Conservation (phyloP, 2,329 filamentous ascomycete genomes). For the Hymenoscyphus infarciens region DNA sequence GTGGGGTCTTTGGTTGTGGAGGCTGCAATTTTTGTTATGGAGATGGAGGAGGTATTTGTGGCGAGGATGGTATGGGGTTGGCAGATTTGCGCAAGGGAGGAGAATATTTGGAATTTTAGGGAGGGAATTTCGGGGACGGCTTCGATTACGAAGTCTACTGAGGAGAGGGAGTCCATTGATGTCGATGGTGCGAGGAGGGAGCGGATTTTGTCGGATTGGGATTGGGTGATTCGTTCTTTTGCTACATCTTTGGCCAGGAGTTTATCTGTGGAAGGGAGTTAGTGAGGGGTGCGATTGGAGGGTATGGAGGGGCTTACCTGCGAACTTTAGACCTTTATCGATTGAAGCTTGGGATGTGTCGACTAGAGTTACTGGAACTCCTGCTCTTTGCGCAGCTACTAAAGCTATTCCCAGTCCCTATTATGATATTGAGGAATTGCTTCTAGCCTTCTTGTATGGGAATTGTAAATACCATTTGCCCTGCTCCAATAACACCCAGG, state of each 20-base stretch:
- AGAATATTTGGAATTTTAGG: constrained; percentile 86
- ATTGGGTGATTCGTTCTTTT: constrained; percentile 80
- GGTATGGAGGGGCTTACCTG: constrained; percentile 50
- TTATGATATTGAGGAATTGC: constrained; percentile 12
- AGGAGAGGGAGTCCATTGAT: constrained; percentile 69
- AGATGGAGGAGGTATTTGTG: constrained; percentile 98
- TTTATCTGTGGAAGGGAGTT: constrained; percentile 60
- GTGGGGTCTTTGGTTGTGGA: constrained; percentile 74
- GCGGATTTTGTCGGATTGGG: constrained; percentile 71
- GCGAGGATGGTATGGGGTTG: constrained; percentile 84
- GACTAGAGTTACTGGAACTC: constrained; percentile 79
- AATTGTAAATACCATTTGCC: constrained; percentile 79
- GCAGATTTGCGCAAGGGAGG: constrained; percentile 74
- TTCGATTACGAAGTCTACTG: constrained; percentile 97
- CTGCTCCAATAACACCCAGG: constrained; percentile 87
- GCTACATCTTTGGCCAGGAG: constrained; percentile 88
- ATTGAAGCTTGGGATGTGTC: constrained; percentile 82
- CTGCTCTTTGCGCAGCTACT: constrained; percentile 81
- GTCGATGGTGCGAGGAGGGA: constrained; percentile 67
- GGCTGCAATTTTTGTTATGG: constrained; percentile 92
- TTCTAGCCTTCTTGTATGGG: not conserved
- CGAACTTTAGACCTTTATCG: constrained; percentile 86
- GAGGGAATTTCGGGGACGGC: constrained; percentile 89
- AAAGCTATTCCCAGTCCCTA: constrained; percentile 94
- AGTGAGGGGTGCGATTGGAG: constrained; percentile 1